Evolutionary conservation across 164 flowering plant genomes (phyloP), one percentile per base, ranked within the genome.

Genomic region (Dillenia turbinata): DNA sequence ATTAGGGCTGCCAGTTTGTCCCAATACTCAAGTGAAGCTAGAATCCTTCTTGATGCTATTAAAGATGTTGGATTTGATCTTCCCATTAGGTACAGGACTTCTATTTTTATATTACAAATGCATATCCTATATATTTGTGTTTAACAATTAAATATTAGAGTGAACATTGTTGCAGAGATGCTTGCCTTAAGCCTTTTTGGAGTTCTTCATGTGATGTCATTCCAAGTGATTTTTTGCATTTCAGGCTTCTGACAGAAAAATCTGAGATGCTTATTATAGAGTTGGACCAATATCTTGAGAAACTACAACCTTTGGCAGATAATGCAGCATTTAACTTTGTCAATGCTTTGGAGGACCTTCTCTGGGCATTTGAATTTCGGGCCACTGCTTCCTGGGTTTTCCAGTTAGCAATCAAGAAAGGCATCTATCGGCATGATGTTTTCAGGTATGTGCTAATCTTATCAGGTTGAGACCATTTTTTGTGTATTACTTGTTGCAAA

Each of bases 311-410:
- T 4, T 22, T 82, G 65, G 90, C 84, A 73, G 97, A 89, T 50
- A 66, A 87, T 74, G 96, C 92, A 49, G 96, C 93, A 55, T 86
- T 94, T 60, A 86, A 86, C 76, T 86, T 94, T 80, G 93, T 89
- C 59, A 94, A 94, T 79, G 90, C 97, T 49, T 63, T 94, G 75
- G 90, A 72, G 67, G 87, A 94, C 67, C 74, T 94, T 44, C 71
- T 94, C 73, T 94, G 99, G 99, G 96, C 97, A 67, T 94, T 88
- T 76, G 96, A 94, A 73, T 87, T 72, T 46, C 87, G 99, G 33
- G 90, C 96, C 47, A 88, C 97, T 66, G 99, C 99, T 44, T 82
- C 93, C 46, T 94, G 95, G 97, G 75, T 94, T 78, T 94, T 91
- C 62, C 99, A 91, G 61, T 56, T 94, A 69, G 99, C 97, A 55